Percentiles rank a stretch among this genome's conserved stretches.
These are phyloP conservation scores for Cicer bijugum DNA, from an alignment of 306 rosid genomes.

Conservation along the genomic window DNA sequence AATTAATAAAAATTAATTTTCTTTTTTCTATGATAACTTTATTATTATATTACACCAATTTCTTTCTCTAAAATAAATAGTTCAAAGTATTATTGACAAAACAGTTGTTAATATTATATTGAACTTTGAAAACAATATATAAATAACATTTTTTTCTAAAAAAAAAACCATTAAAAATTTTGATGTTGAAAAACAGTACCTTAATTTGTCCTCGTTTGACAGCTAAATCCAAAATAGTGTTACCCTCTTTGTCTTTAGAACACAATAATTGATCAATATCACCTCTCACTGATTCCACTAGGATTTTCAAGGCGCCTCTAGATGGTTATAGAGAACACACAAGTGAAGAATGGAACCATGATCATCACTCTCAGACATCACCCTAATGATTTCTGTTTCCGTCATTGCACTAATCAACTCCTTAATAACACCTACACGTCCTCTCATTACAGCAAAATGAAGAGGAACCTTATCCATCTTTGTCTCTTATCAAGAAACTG, in stretches of 20 bases:
- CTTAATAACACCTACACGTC: conserved; percentile 31
- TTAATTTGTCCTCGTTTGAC: conserved; percentile 34
- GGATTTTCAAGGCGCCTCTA: conserved; percentile 41
- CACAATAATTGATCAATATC: conserved; percentile 26
- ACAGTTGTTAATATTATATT: no score
- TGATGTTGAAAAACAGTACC: conserved; percentile 20
- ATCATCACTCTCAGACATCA: neutral
- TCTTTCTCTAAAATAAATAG: no score
- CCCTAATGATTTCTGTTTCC: neutral
- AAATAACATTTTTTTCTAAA: no score
- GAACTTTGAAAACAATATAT: no score
- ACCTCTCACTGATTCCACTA: conserved; percentile 35
- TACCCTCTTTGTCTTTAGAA: conserved; percentile 33
- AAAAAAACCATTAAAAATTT: no score
- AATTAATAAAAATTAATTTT: no score
- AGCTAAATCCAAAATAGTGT: conserved; percentile 42
- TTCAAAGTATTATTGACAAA: no score
- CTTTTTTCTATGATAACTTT: no score
- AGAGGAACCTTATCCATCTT: conserved; percentile 49
- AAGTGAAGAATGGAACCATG: conserved; percentile 42
- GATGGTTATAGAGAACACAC: conserved; percentile 39
- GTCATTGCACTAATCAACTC: conserved; percentile 30
- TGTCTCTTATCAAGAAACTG: conserved; percentile 38
- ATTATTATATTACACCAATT: no score
- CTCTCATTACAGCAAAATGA: conserved; percentile 47